Evolutionary conservation across 2,329 filamentous ascomycete genomes (phyloP).

Genomic region (Furcasterigmium furcatum): DNA sequence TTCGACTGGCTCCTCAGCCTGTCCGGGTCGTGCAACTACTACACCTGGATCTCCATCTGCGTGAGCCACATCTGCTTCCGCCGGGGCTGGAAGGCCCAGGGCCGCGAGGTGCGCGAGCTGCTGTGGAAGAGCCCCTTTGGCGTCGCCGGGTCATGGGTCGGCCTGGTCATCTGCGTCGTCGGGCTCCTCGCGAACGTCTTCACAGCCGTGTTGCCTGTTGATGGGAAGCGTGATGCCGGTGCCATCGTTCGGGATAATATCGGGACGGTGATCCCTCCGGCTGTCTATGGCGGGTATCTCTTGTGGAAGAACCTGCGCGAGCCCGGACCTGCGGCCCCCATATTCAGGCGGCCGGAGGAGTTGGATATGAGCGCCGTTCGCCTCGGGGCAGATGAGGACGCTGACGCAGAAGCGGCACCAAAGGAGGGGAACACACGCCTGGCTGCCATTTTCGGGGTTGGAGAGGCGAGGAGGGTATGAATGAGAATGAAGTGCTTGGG

Average conservation of each 20-base stretch:
- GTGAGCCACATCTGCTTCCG: slow-evolving; percentile 43
- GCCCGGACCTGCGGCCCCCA: background rate
- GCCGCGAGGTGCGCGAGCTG: slow-evolving; percentile 27
- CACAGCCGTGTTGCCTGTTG: slow-evolving; percentile 17
- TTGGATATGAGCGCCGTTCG: slow-evolving; percentile 20
- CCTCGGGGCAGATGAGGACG: slow-evolving; percentile 5
- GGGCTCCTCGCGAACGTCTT: slow-evolving; percentile 25
- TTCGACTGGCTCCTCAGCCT: slow-evolving; percentile 45
- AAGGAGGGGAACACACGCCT: too few species aligned
- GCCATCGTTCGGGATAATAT: slow-evolving; percentile 20
- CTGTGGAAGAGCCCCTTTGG: slow-evolving; percentile 25
- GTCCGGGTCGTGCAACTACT: slow-evolving; percentile 39
- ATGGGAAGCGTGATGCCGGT: slow-evolving; percentile 11
- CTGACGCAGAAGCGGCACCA: background rate
- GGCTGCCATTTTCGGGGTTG: too few species aligned
- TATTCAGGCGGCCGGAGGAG: slow-evolving; percentile 17
- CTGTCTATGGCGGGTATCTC: slow-evolving; percentile 20
- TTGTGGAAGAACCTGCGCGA: slow-evolving; percentile 8
- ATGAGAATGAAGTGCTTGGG: too few species aligned
- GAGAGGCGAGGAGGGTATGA: too few species aligned
- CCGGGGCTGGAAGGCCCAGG: slow-evolving; percentile 33
- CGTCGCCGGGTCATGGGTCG: slow-evolving; percentile 18
- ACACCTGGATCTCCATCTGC: slow-evolving; percentile 46
- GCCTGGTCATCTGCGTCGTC: slow-evolving; percentile 19
- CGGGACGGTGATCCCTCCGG: slow-evolving; percentile 19